Conservation (phyloP, 2,329 filamentous ascomycete species). For the Lecanicillium sp. region DNA sequence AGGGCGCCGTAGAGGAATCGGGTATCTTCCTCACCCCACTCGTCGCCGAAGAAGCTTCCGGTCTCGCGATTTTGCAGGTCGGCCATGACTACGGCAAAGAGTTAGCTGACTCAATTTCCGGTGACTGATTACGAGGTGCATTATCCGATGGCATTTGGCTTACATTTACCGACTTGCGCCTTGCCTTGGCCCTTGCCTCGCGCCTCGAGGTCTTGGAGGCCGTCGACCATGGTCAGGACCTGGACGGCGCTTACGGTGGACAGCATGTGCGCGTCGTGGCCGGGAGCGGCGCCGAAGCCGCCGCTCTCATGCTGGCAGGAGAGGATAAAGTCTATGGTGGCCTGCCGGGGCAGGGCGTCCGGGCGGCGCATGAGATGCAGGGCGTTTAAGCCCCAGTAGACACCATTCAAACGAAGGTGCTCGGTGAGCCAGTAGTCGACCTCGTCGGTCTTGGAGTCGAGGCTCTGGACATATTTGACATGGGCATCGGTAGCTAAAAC, state of each 20-base stretch:
- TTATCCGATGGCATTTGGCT: too few relatives aligned
- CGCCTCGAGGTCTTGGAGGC: slow-evolving; percentile 72
- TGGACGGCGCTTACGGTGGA: slow-evolving; percentile 95
- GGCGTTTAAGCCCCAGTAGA: slow-evolving; percentile 93
- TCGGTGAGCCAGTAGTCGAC: slow-evolving; percentile 98
- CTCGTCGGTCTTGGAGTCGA: slow-evolving; percentile 89
- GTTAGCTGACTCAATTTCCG: slow-evolving; percentile 19
- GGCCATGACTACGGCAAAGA: slow-evolving; percentile 59
- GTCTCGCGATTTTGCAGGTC: slow-evolving; percentile 71
- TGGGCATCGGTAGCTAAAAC: slow-evolving; percentile 55
- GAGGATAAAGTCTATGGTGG: slow-evolving; percentile 87
- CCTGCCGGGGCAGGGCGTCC: slow-evolving; percentile 70
- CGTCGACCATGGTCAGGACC: slow-evolving; percentile 81
- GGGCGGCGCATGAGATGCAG: slow-evolving; percentile 78
- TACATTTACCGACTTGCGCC: slow-evolving; percentile 72
- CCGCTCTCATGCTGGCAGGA: slow-evolving; percentile 87
- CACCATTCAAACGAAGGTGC: slow-evolving; percentile 87
- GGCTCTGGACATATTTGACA: slow-evolving; percentile 85
- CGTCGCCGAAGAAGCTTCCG: slow-evolving; percentile 87
- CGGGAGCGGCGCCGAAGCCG: slow-evolving; percentile 88
- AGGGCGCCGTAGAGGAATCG: slow-evolving; percentile 88
- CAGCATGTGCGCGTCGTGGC: slow-evolving; percentile 92
- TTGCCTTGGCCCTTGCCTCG: slow-evolving; percentile 57
- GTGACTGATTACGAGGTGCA: slow-evolving; percentile 1
- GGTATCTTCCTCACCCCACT: slow-evolving; percentile 95